Conservation (phyloP, 1,284 basidiomycete genomes). For the Boletus semigastroideus region DNA sequence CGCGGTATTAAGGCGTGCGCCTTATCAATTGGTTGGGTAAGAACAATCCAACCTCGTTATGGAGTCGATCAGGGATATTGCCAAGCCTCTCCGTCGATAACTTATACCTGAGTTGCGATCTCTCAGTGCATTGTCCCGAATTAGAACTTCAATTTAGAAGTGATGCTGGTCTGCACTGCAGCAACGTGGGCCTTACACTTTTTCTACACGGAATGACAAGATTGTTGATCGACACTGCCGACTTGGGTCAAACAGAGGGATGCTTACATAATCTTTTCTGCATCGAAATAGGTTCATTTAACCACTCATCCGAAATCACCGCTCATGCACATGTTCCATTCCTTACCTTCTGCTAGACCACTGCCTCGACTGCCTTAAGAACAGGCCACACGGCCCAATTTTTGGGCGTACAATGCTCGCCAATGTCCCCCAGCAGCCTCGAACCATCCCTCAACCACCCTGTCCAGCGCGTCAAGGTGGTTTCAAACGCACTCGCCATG, state of each 20-base stretch:
- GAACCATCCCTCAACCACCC: conserved; percentile 13
- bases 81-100: neutral
- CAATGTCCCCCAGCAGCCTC: conserved; percentile 20
- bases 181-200: conserved; percentile 12
- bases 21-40: neutral
- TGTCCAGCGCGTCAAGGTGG: conserved; percentile 28
- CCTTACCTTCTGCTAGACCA: conserved; percentile 16
- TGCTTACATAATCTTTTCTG: conserved; percentile 27
- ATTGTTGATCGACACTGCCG: neutral
- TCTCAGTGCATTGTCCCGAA: conserved; percentile 13
- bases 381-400: conserved; percentile 25
- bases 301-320: conserved; percentile 13
- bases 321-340: conserved; percentile 27
- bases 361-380: conserved; percentile 33
- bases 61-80: conserved; percentile 1
- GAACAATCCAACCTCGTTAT: neutral
- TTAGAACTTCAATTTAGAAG: too few species aligned
- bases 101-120: neutral
- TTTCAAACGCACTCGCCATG: conserved; percentile 1
- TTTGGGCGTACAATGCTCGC: conserved; percentile 25
- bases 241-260: too few species aligned
- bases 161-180: neutral
- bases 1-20: neutral
- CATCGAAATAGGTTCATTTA: conserved; percentile 24
- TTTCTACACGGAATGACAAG: too few species aligned